A percentile compares a stretch with the other conserved stretches of the same genome.
Conservation (phyloP, 352 stramenopile genomes). For the Globisporangium canariense region DNA sequence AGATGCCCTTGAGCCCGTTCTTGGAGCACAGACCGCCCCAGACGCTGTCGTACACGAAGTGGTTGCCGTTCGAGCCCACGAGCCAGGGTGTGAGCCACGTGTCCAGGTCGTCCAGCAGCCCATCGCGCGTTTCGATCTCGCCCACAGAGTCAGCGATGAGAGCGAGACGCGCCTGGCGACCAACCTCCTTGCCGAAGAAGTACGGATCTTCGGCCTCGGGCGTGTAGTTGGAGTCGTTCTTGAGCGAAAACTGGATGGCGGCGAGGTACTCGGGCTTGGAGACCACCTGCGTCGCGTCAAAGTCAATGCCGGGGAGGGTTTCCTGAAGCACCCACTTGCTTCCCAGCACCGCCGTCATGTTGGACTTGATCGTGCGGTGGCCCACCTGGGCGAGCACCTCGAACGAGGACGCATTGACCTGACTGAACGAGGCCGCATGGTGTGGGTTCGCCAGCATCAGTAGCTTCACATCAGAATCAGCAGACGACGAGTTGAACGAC, state of each 20-base stretch:
- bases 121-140: conserved; percentile 42
- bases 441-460: conserved; percentile 78
- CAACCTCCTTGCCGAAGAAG: conserved; percentile 87
- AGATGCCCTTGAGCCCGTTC: conserved; percentile 87
- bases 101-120: conserved; percentile 61
- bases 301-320: conserved; percentile 45
- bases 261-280: conserved; percentile 34
- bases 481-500: conserved; percentile 25
- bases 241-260: conserved; percentile 49
- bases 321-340: conserved; percentile 63
- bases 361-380: conserved; percentile 76
- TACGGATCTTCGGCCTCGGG: conserved; percentile 70
- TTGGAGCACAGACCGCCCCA: conserved; percentile 91
- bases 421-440: conserved; percentile 49
- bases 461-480: conserved; percentile 21
- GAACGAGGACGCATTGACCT: conserved; percentile 26
- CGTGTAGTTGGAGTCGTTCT: conserved; percentile 68
- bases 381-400: conserved; percentile 47
- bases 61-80: conserved; percentile 64
- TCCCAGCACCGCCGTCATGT: conserved; percentile 71
- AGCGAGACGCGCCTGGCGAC: conserved; percentile 63
- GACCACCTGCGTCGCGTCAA: conserved; percentile 30
- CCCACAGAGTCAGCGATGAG: conserved; percentile 81
- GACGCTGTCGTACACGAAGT: conserved; percentile 91
- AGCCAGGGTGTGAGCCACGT: conserved; percentile 78